phyloP scores from a whole-genome alignment of 1,284 basidiomycete genomes.

The Ceratobasidium sp. region DNA sequence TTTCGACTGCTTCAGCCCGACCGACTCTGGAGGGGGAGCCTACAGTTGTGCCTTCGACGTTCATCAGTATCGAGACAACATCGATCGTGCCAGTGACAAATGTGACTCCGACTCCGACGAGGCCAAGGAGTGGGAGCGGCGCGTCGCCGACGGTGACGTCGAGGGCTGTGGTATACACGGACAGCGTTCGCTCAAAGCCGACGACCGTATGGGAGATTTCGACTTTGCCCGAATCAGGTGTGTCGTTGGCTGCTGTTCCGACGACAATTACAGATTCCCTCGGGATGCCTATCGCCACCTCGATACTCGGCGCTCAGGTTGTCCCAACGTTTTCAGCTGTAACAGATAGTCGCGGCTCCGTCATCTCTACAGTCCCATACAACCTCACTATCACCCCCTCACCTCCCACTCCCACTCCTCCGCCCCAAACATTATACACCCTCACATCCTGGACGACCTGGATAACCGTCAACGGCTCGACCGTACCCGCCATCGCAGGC shows the following conservation, averaged over 20 bases:
- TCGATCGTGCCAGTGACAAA: conserved; percentile 1
- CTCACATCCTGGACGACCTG: conserved; percentile 28
- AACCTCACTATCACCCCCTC: background rate
- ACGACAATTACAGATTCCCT: conserved; percentile 1
- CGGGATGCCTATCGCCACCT: background rate
- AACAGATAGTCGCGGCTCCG: conserved; percentile 4
- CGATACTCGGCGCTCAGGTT: background rate
- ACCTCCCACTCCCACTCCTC: background rate
- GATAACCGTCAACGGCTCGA: conserved; percentile 27
- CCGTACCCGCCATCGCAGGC: conserved; percentile 19
- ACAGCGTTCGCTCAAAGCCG: no score
- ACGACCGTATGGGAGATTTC: background rate
- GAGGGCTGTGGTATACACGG: no score
- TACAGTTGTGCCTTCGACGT: background rate
- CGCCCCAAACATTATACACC: background rate
- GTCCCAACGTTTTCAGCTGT: background rate
- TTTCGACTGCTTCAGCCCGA: background rate
- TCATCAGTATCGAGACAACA: background rate
- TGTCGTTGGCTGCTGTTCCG: background rate
- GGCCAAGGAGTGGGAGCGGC: background rate
- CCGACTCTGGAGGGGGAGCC: background rate
- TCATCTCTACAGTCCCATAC: background rate
- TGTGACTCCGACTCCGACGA: background rate
- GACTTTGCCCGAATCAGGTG: background rate
- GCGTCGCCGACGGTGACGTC: background rate